Conservation (phyloP, 139 green algal species). For the Nannochloris sp. region DNA sequence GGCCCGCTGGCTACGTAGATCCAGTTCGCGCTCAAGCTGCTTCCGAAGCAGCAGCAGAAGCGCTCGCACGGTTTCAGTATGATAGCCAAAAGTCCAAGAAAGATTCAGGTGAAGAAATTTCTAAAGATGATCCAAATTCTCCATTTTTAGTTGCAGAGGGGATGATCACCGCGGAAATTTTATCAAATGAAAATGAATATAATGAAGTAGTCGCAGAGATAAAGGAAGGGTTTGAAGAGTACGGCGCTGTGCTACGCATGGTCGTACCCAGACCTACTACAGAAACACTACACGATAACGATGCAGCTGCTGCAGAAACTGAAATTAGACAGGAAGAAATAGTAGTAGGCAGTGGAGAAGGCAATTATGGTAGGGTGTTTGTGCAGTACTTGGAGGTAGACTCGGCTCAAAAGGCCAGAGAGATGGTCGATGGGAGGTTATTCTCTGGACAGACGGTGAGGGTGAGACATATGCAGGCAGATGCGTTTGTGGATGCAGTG, state of each 20-base stretch:
- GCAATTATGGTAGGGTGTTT: slow-evolving; percentile 55
- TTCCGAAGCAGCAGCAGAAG: slow-evolving; percentile 35
- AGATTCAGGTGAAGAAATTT: background rate
- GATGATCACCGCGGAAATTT: slow-evolving; percentile 48
- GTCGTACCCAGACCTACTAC: slow-evolving; percentile 55
- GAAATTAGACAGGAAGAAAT: too few relatives aligned
- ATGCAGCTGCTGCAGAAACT: background rate
- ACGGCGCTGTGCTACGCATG: slow-evolving; percentile 43
- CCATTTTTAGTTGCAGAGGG: slow-evolving; percentile 37
- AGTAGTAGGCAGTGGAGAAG: slow-evolving; percentile 35
- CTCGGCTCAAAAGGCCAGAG: slow-evolving; percentile 37
- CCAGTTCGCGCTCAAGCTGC: slow-evolving; percentile 51
- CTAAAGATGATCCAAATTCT: slow-evolving; percentile 9
- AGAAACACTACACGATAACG: slow-evolving; percentile 8
- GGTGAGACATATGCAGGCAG: slow-evolving; percentile 33
- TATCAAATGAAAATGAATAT: slow-evolving; percentile 56
- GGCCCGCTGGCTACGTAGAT: slow-evolving; percentile 80
- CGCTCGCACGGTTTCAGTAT: slow-evolving; percentile 44
- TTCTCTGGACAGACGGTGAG: slow-evolving; percentile 54
- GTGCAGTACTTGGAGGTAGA: slow-evolving; percentile 49
- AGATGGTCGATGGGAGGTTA: slow-evolving; percentile 49
- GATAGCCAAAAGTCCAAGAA: background rate
- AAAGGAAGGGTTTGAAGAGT: slow-evolving; percentile 52
- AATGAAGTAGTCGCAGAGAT: slow-evolving; percentile 56
- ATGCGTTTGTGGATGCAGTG: slow-evolving; percentile 29